Percentiles rank a stretch among this genome's conserved stretches.
Evolutionary conservation across 2,329 filamentous ascomycete species (phyloP).

Genomic region (Cercospora sp.): DNA sequence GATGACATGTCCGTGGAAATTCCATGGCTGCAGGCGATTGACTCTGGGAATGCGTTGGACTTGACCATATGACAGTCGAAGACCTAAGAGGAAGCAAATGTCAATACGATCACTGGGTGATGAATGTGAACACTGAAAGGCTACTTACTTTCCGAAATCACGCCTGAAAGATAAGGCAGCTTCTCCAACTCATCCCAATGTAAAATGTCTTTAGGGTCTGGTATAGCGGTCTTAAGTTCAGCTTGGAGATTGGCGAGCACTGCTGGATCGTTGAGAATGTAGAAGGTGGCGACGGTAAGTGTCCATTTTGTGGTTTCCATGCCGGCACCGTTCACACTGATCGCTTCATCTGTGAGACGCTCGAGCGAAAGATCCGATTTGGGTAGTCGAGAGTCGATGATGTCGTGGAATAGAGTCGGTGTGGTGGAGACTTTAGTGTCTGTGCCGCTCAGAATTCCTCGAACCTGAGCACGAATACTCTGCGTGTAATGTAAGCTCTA

Average conservation of each 20-base stretch:
- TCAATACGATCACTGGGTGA: neutral
- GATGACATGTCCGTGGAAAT: constrained; percentile 15
- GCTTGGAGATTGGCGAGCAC: neutral
- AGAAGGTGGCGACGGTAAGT: neutral
- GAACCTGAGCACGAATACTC: neutral
- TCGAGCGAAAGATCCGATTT: constrained; percentile 1
- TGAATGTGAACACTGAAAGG: neutral
- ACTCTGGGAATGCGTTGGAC: neutral
- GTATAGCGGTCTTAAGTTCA: neutral
- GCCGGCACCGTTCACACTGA: constrained; percentile 17
- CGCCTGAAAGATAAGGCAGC: neutral
- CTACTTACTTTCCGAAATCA: neutral
- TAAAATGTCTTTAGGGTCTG: neutral
- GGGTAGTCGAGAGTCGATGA: constrained; percentile 10
- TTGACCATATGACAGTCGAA: neutral
- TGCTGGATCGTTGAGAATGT: neutral
- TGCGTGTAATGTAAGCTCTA: neutral
- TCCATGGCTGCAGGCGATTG: constrained; percentile 12
- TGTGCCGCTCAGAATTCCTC: neutral
- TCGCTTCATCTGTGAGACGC: constrained; percentile 17
- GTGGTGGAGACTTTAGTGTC: neutral
- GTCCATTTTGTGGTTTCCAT: constrained; percentile 17
- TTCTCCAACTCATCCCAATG: neutral
- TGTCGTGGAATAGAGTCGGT: constrained; percentile 18
- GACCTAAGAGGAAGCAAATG: neutral